These are phyloP conservation scores for Aurinia saxatilis DNA, from an alignment of 345 rosid genomes.

Conservation along the genomic window DNA sequence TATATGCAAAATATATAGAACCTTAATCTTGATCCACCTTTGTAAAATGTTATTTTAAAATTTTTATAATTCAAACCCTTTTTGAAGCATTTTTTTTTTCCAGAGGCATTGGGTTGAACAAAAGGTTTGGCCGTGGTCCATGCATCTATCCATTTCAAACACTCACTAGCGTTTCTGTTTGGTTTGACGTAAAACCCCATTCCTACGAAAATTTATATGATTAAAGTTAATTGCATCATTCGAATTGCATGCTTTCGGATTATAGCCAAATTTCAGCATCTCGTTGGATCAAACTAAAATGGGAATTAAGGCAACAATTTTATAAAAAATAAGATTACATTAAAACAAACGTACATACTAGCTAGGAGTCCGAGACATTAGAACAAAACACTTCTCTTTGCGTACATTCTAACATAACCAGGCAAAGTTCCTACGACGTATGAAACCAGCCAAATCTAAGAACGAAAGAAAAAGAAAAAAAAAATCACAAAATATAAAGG, in stretches of 20 bases:
- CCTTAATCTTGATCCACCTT: no score
- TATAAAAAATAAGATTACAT: not conserved
- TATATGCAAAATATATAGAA: no score
- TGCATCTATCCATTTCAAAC: slow-evolving; percentile 14
- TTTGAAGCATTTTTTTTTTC: no score
- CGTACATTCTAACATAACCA: slow-evolving; percentile 10
- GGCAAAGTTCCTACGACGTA: slow-evolving; percentile 2
- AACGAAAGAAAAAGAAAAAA: not conserved
- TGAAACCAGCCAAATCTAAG: not conserved
- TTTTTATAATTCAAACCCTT: no score
- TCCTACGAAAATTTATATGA: no score
- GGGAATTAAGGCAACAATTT: not conserved
- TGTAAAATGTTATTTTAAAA: no score
- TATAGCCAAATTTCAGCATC: not conserved
- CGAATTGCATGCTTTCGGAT: not conserved
- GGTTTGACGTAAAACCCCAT: not conserved
- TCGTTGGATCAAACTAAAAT: not conserved
- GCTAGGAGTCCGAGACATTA: not conserved
- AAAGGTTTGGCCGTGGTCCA: slow-evolving; percentile 22
- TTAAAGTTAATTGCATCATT: not conserved
- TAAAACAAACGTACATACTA: slow-evolving; percentile 1
- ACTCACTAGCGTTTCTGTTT: not conserved
- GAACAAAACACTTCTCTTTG: not conserved
- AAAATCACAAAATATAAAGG: not conserved
- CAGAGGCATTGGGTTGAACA: slow-evolving; percentile 13